Base-by-base conservation (phyloP, 345 rosid species). In the Kandelia obovata region DNA sequence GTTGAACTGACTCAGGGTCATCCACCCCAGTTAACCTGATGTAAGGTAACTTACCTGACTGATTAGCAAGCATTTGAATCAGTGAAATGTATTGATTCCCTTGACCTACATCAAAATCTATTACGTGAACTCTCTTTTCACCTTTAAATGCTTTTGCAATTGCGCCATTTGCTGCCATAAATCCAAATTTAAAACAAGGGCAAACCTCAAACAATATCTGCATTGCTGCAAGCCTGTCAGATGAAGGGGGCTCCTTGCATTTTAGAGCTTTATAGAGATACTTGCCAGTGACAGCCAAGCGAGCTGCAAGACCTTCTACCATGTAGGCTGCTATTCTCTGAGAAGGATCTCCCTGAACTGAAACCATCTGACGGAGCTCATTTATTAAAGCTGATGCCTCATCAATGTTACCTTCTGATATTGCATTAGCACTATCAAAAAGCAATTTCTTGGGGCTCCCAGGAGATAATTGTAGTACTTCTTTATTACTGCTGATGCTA, bases 241-340 rank as follows among this genome's bases (percentile, higher is more conserved):
- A 83, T 23, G 96, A 84, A 67, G 99, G 99, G 70, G 99, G 96
- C 78, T 92, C 99, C 80, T 95, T 95, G 86, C 99, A 95, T 81
- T 83, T 95, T 70, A 95, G 77, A 65, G 99, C 86, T 80, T 76
- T 90, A 76, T 95, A 95, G 17, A 95, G 88, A 62, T 71, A 86
- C 68, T 83, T 95, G 25, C 99, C 99, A 26, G 99, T 92, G 46
- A 86, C 80, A 74, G 97, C 96, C 89, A 95, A 83, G 55, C 93
- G 87, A 59, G 99, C 99, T 23, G 96, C 99, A 70, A 95, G 86
- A 62, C 99, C 97, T 86, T 95, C 99, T 6, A 90, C 91, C 98
- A 92, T 92, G 86, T 95, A 95, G 52, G 99, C 99, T 1, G 99
- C 98, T 5, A 90, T 88, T 76, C 99, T 87, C 81, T 87, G 88